Base-by-base conservation (phyloP, 208 protist genomes). In the Acanthamoeba royreba region DNA sequence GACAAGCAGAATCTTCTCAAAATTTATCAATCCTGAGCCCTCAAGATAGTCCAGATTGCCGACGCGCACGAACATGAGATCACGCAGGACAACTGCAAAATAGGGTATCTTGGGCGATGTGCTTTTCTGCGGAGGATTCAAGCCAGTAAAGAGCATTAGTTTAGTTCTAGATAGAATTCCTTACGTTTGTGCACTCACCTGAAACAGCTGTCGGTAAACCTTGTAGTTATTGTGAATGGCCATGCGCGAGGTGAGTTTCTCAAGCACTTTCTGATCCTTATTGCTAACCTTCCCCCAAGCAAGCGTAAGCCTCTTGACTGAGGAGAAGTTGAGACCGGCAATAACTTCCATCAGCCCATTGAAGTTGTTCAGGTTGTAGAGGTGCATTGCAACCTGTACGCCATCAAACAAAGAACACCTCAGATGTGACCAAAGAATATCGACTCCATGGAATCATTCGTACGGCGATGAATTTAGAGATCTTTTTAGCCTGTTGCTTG, bases 1-100 rank as follows among this genome's bases (percentile, higher is more conserved):
- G 43, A 83, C 72, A 13, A 83, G 72, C 22, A 83, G 72, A n/a
- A 83, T 83, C 72, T 83, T 83, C 72, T 83, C 72, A 33, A 83
- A 83, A n/a, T 83, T 83, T 19, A 83, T 83, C 72, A 83, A 43
- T 31, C 72, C 72, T 15, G 72, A 83, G 25, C 42, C 72, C 43
- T 83, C 72, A 17, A 83, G 72, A 43, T 83, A 83, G 19, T 83
- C 72, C 43, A 83, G 17, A 28, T 83, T 83, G 72, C 72, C 72
- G 42, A 83, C 72, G 42, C 52, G 72, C 40, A 83, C 72, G 19
- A 83, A 83, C 40, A 83, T 46, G 43, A 83, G 72, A 43, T 83
- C 72, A 4, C 72, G 72, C 42, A 83, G 72, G 72, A 83, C 35
- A 43, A 83, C 42, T 4, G 72, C 72, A 28, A 83, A 83, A 43